phyloP scores from a whole-genome alignment of 2,329 filamentous ascomycete genomes.

The Hypoxylon sp. region DNA sequence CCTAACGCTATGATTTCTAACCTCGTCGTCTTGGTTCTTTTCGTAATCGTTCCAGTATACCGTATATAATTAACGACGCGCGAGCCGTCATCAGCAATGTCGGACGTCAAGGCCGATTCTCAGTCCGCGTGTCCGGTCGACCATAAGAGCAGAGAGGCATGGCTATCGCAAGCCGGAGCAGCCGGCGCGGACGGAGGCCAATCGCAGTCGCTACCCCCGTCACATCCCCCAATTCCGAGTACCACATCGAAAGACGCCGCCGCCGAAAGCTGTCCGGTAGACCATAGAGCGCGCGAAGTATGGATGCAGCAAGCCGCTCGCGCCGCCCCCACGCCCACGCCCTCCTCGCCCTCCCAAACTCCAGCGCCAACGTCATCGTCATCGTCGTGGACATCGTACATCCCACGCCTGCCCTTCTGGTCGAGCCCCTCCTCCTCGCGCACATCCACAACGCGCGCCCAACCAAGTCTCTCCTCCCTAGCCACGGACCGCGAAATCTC shows the following conservation, averaged over 20 bases:
- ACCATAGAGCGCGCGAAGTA: conserved; percentile 76
- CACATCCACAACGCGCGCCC: conserved; percentile 33
- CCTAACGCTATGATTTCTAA: conserved; percentile 8
- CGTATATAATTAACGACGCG: not conserved
- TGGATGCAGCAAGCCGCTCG: conserved; percentile 67
- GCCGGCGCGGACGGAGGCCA: conserved; percentile 56
- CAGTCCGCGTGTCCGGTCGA: conserved; percentile 84
- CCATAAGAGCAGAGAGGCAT: conserved; percentile 87
- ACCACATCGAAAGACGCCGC: conserved; percentile 34
- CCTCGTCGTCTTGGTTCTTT: not conserved
- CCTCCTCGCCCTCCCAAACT: conserved; percentile 44
- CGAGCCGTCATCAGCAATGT: conserved; percentile 39
- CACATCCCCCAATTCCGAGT: conserved; percentile 46
- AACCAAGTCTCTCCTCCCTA: conserved; percentile 58
- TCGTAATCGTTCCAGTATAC: conserved; percentile 12
- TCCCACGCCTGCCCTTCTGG: conserved; percentile 61
- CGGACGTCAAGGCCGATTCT: conserved; percentile 42
- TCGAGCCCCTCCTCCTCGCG: conserved; percentile 51
- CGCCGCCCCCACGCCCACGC: conserved; percentile 11
- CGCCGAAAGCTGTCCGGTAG: conserved; percentile 72
- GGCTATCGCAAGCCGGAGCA: conserved; percentile 79
- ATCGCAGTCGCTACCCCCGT: conserved; percentile 50
- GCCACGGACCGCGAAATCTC: conserved; percentile 81
- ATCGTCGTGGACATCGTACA: conserved; percentile 61
- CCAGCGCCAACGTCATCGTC: conserved; percentile 57